Evolutionary conservation across 2,329 filamentous ascomycete genomes (phyloP).

Genomic region (Pyrenochaeta sp.): DNA sequence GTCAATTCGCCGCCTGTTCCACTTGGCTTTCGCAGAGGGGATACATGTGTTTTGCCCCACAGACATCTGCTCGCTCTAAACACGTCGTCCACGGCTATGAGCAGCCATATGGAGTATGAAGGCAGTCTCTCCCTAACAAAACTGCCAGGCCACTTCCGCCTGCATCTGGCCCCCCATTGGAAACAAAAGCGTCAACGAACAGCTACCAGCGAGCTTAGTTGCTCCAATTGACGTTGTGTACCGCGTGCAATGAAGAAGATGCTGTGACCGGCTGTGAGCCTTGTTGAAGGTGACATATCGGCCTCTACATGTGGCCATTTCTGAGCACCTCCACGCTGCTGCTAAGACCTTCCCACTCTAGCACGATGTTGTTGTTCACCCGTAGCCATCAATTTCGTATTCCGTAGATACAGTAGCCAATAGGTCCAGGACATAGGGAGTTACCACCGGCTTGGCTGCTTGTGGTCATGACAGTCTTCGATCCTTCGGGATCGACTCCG

Average conservation of each 20-base stretch:
- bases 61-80: no score
- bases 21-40: no score
- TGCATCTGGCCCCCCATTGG: no score
- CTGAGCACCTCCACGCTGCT: neutral
- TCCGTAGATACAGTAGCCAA: slow-evolving; percentile 4
- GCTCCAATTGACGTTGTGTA: no score
- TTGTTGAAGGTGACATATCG: neutral
- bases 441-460: slow-evolving; percentile 6
- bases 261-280: slow-evolving; percentile 2
- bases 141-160: no score
- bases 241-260: neutral
- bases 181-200: no score
- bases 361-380: slow-evolving; percentile 5
- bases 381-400: slow-evolving; percentile 3
- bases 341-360: neutral
- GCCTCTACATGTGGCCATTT: slow-evolving; percentile 7
- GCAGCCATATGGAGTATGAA: no score
- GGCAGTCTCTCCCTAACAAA: no score
- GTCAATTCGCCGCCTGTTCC: no score
- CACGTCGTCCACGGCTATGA: no score
- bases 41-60: no score
- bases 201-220: no score
- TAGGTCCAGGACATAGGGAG: neutral
- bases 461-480: slow-evolving; percentile 8
- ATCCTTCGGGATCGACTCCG: slow-evolving; percentile 19